A percentile compares a stretch with the other conserved stretches of the same genome.
phyloP scores from a whole-genome alignment of 2,329 filamentous ascomycete genomes.

The Talaromyces sp. region DNA sequence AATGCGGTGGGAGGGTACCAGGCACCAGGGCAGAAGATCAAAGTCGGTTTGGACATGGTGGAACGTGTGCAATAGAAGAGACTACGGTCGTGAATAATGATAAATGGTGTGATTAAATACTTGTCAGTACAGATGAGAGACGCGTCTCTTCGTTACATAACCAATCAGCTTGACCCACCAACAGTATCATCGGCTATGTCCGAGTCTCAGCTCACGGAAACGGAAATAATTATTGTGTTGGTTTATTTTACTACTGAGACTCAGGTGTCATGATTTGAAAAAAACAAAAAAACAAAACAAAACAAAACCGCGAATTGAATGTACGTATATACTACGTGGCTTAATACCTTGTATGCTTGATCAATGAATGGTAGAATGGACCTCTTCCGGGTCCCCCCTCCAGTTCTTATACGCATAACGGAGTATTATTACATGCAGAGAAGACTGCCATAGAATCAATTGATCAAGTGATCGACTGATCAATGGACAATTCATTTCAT shows the following conservation, averaged over 20 bases:
- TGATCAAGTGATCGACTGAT: too few relatives aligned
- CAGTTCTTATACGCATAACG: not conserved
- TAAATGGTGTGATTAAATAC: not conserved
- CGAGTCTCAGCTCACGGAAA: not conserved
- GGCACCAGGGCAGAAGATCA: constrained; percentile 26
- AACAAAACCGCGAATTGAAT: too few relatives aligned
- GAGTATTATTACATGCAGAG: not conserved
- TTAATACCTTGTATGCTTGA: too few relatives aligned
- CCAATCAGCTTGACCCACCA: not conserved
- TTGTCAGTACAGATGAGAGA: not conserved
- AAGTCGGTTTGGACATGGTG: constrained; percentile 20
- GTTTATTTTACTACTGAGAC: not conserved
- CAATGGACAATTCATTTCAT: too few relatives aligned
- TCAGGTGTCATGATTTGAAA: not conserved
- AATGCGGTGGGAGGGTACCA: constrained; percentile 27
- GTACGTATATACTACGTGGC: not conserved
- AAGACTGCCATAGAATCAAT: too few relatives aligned
- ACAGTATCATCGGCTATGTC: not conserved
- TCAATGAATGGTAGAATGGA: not conserved
- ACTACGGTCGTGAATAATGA: too few relatives aligned
- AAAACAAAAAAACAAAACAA: too few relatives aligned
- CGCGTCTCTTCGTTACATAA: not conserved
- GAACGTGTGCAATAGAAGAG: not conserved
- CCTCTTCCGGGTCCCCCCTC: not conserved
- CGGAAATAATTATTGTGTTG: not conserved